Evolutionary conservation across 495 filamentous ascomycete species (phyloP), one percentile per base, ranked within the genome.

Genomic region (Lichina pygmaea): DNA sequence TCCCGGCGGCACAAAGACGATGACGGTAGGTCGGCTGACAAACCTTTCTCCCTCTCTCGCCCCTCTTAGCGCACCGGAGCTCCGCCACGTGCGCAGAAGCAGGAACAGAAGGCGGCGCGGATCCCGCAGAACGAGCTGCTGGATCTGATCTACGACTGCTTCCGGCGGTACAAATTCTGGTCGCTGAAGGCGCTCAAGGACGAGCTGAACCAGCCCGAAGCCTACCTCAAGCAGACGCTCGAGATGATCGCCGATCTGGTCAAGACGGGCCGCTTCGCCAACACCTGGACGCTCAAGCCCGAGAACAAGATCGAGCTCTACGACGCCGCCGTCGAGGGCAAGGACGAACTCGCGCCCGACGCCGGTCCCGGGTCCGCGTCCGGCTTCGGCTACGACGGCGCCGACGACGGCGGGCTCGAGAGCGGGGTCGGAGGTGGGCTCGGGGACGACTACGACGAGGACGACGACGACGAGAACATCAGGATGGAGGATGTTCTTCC

Each of bases 131-230:
- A 81, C 63, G 77, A 85, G 56, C 73, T 97, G 36, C 59, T 92
- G 60, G 83, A 94, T 57, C 63, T 63, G 39, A 74, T 97, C 48
- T 84, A 82, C 63, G 57, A 64, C 12, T 79, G 73, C 54, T 97
- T 95, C 71, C 68, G 73, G 33, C 59, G 74, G 44, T 92, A 78
- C 65, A 71, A 71, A 45, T 94, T 85, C 60, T 95, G 86, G 86
- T 70, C 78, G 13, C 77, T 95, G 64, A 85, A 79, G 53, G 70
- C 72, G 0, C 70, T 97, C 51, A 78, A 80, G 49, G 62, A 67
- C 16, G 59, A 63, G 49, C 67, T 86, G 33, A 64, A 71, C 44
- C 89, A 97, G 62, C 89, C 89, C 0, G 89, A 97, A 56, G 76
- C 78, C 6, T 97, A 84, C 57, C 72, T 97, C 43, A 84, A 84